A percentile compares a stretch with the other conserved stretches of the same genome.
These are phyloP conservation scores for Pythium aristosporum DNA, from an alignment of 352 stramenopile genomes.

Conservation along the genomic window DNA sequence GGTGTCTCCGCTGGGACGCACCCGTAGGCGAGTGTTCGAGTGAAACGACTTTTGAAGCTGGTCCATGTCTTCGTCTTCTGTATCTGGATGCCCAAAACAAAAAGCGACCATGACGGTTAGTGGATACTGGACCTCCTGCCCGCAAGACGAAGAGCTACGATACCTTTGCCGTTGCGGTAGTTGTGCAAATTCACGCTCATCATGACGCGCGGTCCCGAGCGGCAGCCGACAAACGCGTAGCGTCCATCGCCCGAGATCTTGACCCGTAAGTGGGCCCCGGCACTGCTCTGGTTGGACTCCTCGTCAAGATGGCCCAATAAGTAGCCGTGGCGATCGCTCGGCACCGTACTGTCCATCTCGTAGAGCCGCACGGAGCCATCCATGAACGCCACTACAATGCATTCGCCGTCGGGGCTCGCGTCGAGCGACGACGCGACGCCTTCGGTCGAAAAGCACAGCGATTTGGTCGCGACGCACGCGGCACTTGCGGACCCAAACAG, in stretches of 20 bases:
- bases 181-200: conserved; percentile 84
- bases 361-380: conserved; percentile 79
- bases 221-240: conserved; percentile 83
- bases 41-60: conserved; percentile 80
- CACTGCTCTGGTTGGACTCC: conserved; percentile 52
- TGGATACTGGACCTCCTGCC: background rate
- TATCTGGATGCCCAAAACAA: conserved; percentile 35
- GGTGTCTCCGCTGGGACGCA: conserved; percentile 23
- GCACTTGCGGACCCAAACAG: conserved; percentile 41
- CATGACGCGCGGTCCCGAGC: conserved; percentile 58
- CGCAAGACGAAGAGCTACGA: background rate
- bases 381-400: conserved; percentile 78
- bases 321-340: conserved; percentile 79
- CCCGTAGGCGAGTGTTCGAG: conserved; percentile 51
- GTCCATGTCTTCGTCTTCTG: conserved; percentile 76
- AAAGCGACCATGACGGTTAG: too few species aligned
- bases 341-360: conserved; percentile 83
- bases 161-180: conserved; percentile 83
- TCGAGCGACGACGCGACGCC: conserved; percentile 72
- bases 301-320: conserved; percentile 81
- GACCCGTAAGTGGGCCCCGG: conserved; percentile 55
- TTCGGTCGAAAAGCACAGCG: conserved; percentile 81
- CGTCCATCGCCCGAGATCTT: conserved; percentile 78
- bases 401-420: conserved; percentile 74
- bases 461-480: conserved; percentile 51